phyloP scores from a whole-genome alignment of 208 protist species.

The Wallacemonas sp. region DNA sequence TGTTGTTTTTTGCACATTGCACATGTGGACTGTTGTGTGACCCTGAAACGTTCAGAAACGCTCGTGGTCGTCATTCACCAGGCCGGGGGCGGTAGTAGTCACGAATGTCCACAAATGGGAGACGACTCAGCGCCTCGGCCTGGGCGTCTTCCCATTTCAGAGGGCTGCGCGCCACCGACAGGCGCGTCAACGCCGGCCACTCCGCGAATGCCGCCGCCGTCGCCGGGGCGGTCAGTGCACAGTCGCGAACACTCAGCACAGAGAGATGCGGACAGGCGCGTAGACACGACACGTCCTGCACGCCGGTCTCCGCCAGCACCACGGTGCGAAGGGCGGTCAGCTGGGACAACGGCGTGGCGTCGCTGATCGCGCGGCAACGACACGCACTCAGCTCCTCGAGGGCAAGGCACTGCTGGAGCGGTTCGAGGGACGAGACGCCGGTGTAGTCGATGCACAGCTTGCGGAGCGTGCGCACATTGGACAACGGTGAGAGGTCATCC shows the following conservation, averaged over 20 bases:
- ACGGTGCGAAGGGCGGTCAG: background rate
- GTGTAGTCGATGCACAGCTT: background rate
- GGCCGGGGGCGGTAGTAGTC: background rate
- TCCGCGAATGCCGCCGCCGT: background rate
- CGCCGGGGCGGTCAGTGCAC: background rate
- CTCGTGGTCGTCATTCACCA: no score
- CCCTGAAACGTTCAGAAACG: no score
- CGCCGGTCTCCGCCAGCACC: background rate
- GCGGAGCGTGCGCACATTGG: background rate
- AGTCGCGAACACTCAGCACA: background rate
- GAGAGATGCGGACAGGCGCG: background rate
- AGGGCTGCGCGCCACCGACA: background rate
- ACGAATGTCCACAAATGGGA: background rate
- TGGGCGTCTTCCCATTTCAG: background rate
- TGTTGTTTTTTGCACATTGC: no score
- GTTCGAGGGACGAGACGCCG: background rate
- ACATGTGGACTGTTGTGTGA: no score
- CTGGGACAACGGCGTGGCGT: background rate
- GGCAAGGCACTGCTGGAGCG: background rate
- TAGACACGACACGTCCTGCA: background rate
- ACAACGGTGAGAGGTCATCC: background rate
- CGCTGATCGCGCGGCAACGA: background rate
- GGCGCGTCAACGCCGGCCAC: background rate
- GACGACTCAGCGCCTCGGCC: background rate
- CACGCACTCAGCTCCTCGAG: slow-evolving; percentile 7